Evolutionary conservation across 345 rosid genomes (phyloP).

Genomic region (Laguncularia racemosa): DNA sequence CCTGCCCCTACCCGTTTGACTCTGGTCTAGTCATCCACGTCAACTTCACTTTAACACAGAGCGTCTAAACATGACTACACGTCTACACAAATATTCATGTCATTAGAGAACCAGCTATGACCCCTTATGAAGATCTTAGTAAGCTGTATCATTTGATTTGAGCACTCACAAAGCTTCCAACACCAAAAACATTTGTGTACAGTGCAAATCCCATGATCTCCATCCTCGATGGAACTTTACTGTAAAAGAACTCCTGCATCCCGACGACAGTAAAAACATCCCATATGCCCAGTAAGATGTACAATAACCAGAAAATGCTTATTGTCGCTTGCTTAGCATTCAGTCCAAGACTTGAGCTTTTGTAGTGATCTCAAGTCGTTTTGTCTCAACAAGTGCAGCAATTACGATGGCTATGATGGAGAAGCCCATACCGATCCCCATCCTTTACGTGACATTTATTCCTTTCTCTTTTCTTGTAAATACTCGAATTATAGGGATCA

Average conservation of each 20-base stretch:
- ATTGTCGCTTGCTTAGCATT: slow-evolving; percentile 24
- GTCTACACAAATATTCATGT: no score
- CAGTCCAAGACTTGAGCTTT: slow-evolving; percentile 11
- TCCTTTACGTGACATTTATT: slow-evolving; percentile 60
- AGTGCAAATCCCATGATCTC: slow-evolving; percentile 87
- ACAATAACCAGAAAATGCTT: slow-evolving; percentile 78
- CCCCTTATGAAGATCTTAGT: slow-evolving; percentile 39
- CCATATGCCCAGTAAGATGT: slow-evolving; percentile 70
- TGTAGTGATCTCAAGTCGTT: slow-evolving; percentile 41
- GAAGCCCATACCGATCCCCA: slow-evolving; percentile 86
- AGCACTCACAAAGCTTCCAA: slow-evolving; percentile 86
- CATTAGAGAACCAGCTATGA: slow-evolving; percentile 75
- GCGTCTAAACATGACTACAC: no score
- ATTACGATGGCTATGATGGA: slow-evolving; percentile 75
- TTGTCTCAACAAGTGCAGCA: slow-evolving; percentile 74
- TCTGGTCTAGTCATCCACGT: no score
- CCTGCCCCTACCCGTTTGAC: no score
- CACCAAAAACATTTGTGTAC: slow-evolving; percentile 86
- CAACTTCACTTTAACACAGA: no score
- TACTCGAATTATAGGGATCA: slow-evolving; percentile 44
- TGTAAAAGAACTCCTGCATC: slow-evolving; percentile 95
- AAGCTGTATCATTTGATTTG: slow-evolving; percentile 47
- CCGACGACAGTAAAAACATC: slow-evolving; percentile 95
- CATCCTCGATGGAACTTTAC: slow-evolving; percentile 81
- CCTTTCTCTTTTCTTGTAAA: slow-evolving; percentile 43